Conservation (phyloP, 305 asterid genomes). For the Rubia tinctorum region DNA sequence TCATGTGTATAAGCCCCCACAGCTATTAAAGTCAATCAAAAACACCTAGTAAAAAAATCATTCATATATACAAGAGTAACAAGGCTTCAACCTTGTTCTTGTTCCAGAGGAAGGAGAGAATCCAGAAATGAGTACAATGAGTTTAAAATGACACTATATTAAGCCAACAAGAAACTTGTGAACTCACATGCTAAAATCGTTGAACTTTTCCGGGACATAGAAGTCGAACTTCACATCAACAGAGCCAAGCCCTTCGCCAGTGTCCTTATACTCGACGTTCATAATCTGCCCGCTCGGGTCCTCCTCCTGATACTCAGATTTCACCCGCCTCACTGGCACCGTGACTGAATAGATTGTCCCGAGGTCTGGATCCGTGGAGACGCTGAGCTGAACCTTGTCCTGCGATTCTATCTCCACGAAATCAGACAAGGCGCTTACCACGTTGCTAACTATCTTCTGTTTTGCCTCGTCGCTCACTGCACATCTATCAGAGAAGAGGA, state of each 20-base stretch:
- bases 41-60: slow-evolving; percentile 9
- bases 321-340: slow-evolving; percentile 87
- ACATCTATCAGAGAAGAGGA: slow-evolving; percentile 93
- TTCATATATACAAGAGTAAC: slow-evolving; percentile 7
- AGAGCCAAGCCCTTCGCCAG: slow-evolving; percentile 73
- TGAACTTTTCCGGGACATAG: slow-evolving; percentile 55
- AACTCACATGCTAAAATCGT: slow-evolving; percentile 26
- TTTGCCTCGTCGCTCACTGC: slow-evolving; percentile 98
- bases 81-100: slow-evolving; percentile 7
- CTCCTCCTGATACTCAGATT: slow-evolving; percentile 70
- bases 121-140: slow-evolving; percentile 3
- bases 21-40: not conserved
- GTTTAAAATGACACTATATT: slow-evolving; percentile 2
- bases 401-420: slow-evolving; percentile 96
- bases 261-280: slow-evolving; percentile 68
- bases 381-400: slow-evolving; percentile 91
- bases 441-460: slow-evolving; percentile 86
- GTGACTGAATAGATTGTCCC: slow-evolving; percentile 90
- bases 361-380: slow-evolving; percentile 83
- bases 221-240: slow-evolving; percentile 94
- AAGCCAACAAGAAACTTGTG: slow-evolving; percentile 1
- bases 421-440: slow-evolving; percentile 73
- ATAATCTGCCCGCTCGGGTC: slow-evolving; percentile 71
- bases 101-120: not conserved
- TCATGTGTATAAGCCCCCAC: not conserved